Base-by-base conservation (phyloP, 78 protist genomes). In the Dictyostelium brefeldianum region DNA sequence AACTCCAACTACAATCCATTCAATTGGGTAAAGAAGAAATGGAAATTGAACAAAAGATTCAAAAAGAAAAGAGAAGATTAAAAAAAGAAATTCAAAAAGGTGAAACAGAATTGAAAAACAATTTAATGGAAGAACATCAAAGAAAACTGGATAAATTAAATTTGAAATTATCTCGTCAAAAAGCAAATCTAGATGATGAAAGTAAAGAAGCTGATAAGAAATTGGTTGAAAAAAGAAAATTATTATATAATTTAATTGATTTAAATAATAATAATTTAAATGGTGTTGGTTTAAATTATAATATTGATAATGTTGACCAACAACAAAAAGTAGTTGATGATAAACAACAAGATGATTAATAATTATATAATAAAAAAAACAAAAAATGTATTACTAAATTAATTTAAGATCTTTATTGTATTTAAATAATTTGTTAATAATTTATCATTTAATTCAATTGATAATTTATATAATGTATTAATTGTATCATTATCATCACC, bases 121-220 rank as follows among this genome's bases (percentile, higher is more conserved):
- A 15, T 43, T n/a, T 73, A 31, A n/a, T 46, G n/a, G 56, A 73
- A 73, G 79, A 73, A 15, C 79, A 73, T 7, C 79, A 73, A 73
- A 73, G 79, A 73, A 73, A 73, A 46, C n/a, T 73, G 20, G 51
- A n/a, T 46, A 27, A n/a, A 1, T 73, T 73, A 47, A 31, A 73
- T 29, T 17, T 46, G 57, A 73, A 73, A 73, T 73, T 73, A 20
- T 46, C 43, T 73, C 51, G 79, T 46, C 25, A 47, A 73, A 73
- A 73, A 73, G 5, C 36, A 47, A 47, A 47, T n/a, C 2, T 46
- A 6, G 79, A 73, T 36, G 79, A 73, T 46, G 56, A 73, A 46
- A 47, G 25, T 46, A n/a, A 20, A 73, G 79, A 73, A 73, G 41
- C 56, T 20, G 79, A 73, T 22, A 73, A 22, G 47, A 73, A 73